A percentile compares a stretch with the other conserved stretches of the same genome.
phyloP scores from a whole-genome alignment of 352 stramenopile genomes.

The Phytophthora meadii region DNA sequence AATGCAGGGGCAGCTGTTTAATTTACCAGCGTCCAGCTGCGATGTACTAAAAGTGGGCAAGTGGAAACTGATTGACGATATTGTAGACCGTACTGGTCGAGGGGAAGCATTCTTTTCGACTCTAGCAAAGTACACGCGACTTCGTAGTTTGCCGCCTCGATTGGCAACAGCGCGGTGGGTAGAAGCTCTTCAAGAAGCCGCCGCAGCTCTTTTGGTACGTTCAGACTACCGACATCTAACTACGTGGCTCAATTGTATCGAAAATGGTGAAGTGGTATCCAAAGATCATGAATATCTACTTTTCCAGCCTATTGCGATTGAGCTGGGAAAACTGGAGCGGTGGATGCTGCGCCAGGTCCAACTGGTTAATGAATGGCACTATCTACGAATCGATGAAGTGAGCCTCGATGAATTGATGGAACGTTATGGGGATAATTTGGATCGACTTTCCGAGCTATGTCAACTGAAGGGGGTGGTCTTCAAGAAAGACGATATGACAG shows the following conservation, averaged over 20 bases:
- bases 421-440: conserved; percentile 54
- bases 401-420: conserved; percentile 59
- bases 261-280: conserved; percentile 1
- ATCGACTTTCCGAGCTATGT: conserved; percentile 61
- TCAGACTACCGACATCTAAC: conserved; percentile 21
- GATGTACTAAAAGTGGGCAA: conserved; percentile 20
- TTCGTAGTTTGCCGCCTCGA: conserved; percentile 28
- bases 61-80: conserved; percentile 31
- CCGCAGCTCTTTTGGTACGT: conserved; percentile 30
- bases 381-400: conserved; percentile 49
- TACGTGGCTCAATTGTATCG: conserved; percentile 14
- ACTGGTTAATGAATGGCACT: conserved; percentile 70
- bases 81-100: conserved; percentile 24
- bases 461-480: conserved; percentile 50
- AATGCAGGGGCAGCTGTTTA: conserved; percentile 35
- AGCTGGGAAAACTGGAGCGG: conserved; percentile 57
- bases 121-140: conserved; percentile 24
- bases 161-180: conserved; percentile 26
- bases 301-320: conserved; percentile 41
- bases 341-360: conserved; percentile 75
- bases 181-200: conserved; percentile 32
- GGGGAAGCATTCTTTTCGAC: conserved; percentile 32
- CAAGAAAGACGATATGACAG: conserved; percentile 42
- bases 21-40: conserved; percentile 19
- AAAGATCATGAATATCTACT: conserved; percentile 13